These are phyloP conservation scores for Artemisia princeps DNA, from an alignment of 140 eudicot species.

Conservation along the genomic window DNA sequence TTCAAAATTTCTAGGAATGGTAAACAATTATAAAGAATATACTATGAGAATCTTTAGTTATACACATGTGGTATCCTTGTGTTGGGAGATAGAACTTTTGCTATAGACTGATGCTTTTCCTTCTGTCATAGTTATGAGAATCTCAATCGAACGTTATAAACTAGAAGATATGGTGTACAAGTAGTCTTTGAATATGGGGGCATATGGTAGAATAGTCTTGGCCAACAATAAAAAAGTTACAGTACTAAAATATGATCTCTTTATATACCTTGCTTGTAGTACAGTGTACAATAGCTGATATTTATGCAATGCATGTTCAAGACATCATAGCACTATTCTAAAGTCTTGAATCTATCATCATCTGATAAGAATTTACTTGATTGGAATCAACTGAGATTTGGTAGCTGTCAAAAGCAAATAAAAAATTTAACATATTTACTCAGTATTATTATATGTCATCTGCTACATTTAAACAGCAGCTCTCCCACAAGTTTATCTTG, in stretches of 20 bases:
- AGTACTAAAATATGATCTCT: not conserved
- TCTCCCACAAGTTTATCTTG: constrained; percentile 44
- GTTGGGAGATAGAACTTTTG: too few species aligned
- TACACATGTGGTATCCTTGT: too few species aligned
- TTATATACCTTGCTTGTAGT: constrained; percentile 12
- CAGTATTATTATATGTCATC: constrained; percentile 24
- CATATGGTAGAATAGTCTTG: too few species aligned
- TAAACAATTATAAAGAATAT: too few species aligned
- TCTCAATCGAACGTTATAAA: too few species aligned
- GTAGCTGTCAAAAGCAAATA: constrained; percentile 15
- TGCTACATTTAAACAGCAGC: constrained; percentile 21
- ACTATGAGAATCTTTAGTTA: too few species aligned
- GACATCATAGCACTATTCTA: constrained; percentile 12
- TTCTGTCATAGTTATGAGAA: too few species aligned
- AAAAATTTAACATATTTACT: constrained; percentile 28
- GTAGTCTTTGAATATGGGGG: too few species aligned
- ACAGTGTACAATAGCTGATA: constrained; percentile 7
- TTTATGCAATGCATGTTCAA: constrained; percentile 9
- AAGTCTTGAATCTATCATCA: not conserved
- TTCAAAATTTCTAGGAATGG: too few species aligned
- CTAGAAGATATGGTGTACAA: too few species aligned
- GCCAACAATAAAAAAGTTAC: too few species aligned
- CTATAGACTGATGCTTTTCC: too few species aligned
- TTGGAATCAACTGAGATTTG: constrained; percentile 20
- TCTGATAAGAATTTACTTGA: constrained; percentile 19